These are phyloP conservation scores for Aquanectria penicillioides DNA, from an alignment of 2,329 filamentous ascomycete species.

Conservation along the genomic window DNA sequence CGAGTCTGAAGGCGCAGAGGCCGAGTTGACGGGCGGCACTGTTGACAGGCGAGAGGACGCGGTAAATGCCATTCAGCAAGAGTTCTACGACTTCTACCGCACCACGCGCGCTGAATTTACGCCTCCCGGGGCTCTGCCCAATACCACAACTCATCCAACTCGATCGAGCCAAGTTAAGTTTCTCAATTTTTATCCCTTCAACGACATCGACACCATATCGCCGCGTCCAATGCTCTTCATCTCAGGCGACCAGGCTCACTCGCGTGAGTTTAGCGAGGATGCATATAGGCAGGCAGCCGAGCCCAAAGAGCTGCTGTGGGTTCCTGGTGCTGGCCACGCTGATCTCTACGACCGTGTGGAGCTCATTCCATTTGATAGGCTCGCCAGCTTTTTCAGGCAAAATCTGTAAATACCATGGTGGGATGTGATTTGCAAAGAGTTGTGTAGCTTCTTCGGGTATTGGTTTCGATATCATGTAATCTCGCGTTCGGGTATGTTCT, in stretches of 20 bases:
- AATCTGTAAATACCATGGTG: background rate
- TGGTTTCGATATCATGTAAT: too few species aligned
- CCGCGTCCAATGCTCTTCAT: constrained; percentile 43
- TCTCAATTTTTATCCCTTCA: constrained; percentile 45
- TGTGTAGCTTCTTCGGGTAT: too few species aligned
- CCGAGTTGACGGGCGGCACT: background rate
- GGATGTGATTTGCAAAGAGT: too few species aligned
- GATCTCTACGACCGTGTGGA: constrained; percentile 50
- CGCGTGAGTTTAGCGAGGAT: constrained; percentile 42
- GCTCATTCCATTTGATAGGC: constrained; percentile 46
- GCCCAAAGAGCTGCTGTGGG: constrained; percentile 49
- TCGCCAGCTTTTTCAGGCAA: constrained; percentile 39
- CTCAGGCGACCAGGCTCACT: constrained; percentile 40
- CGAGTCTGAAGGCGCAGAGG: background rate
- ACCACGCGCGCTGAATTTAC: constrained; percentile 18
- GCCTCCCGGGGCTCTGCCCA: constrained; percentile 11
- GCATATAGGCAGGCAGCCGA: constrained; percentile 41
- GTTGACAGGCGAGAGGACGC: background rate
- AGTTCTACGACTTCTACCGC: constrained; percentile 26
- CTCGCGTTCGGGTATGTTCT: too few species aligned
- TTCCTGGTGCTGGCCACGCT: constrained; percentile 46
- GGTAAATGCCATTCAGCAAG: background rate
- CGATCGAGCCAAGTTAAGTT: constrained; percentile 42
- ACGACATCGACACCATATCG: constrained; percentile 43
- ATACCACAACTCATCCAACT: constrained; percentile 45